Evolutionary conservation across 306 rosid genomes (phyloP).

Genomic region (Canavalia ensiformis): DNA sequence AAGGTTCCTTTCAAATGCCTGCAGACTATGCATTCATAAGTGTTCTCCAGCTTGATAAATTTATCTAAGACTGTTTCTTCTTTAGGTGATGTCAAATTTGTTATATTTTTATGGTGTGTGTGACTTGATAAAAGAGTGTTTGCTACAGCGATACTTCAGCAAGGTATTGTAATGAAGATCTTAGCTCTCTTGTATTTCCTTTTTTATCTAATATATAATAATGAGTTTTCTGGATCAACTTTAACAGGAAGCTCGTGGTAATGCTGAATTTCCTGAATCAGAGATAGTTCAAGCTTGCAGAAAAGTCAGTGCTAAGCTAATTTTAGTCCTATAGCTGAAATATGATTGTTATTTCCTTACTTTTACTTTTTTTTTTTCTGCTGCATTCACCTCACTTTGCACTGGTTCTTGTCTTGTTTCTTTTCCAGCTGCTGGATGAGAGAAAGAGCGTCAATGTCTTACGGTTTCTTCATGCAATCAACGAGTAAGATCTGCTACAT

Average conservation of each 20-base stretch:
- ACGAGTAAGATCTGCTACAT: conserved; percentile 57
- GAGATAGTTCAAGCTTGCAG: conserved; percentile 94
- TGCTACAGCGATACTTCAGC: conserved; percentile 94
- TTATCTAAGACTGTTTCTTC: conserved; percentile 43
- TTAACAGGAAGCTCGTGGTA: conserved; percentile 85
- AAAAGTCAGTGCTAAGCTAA: conserved; percentile 66
- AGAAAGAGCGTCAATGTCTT: conserved; percentile 79
- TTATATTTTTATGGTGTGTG: conserved; percentile 89
- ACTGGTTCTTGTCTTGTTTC: conserved; percentile 40
- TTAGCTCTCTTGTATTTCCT: neutral
- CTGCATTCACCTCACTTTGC: conserved; percentile 16
- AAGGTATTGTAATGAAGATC: conserved; percentile 63
- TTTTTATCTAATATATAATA: neutral
- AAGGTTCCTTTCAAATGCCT: conserved; percentile 64
- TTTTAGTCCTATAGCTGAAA: conserved; percentile 40
- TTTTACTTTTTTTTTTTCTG: neutral
- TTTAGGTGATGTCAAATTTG: conserved; percentile 81
- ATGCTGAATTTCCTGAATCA: conserved; percentile 85
- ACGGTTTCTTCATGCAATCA: conserved; percentile 80
- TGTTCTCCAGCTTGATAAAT: conserved; percentile 32
- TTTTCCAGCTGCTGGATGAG: conserved; percentile 81
- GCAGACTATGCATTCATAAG: neutral
- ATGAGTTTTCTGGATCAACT: conserved; percentile 29
- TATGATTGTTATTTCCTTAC: conserved; percentile 16
- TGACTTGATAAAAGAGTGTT: conserved; percentile 81